Percentiles rank a stretch among this genome's conserved stretches.
Evolutionary conservation across 2,329 filamentous ascomycete genomes (phyloP).

Genomic region (Didymella exigua): DNA sequence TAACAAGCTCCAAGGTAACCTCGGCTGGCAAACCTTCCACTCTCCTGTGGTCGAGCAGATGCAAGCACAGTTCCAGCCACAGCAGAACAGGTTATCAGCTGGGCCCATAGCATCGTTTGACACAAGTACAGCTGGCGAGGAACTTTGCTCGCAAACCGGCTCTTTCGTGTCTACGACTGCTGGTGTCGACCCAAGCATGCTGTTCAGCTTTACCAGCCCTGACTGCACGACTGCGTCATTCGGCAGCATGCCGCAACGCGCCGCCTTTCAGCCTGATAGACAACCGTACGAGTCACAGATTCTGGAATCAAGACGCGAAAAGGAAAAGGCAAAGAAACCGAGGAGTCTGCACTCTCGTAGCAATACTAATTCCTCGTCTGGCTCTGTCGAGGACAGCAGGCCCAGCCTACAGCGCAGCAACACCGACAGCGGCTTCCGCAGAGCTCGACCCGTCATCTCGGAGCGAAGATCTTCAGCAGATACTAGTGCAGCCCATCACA

Average conservation of each 20-base stretch:
- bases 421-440: constrained; percentile 51
- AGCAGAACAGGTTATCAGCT: constrained; percentile 37
- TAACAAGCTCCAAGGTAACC: constrained; percentile 38
- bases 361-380: constrained; percentile 48
- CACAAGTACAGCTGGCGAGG: constrained; percentile 26
- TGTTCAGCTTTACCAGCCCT: constrained; percentile 50
- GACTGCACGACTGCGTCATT: constrained; percentile 38
- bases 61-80: constrained; percentile 43
- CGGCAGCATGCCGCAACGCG: constrained; percentile 32
- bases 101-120: constrained; percentile 33
- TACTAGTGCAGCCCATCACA: constrained; percentile 32
- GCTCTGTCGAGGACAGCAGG: constrained; percentile 39
- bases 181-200: constrained; percentile 56
- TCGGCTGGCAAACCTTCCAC: constrained; percentile 44
- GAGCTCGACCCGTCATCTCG: constrained; percentile 33
- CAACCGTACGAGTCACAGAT: constrained; percentile 50
- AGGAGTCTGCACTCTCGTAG: constrained; percentile 48
- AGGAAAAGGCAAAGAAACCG: constrained; percentile 37
- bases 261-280: constrained; percentile 24
- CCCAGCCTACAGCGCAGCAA: constrained; percentile 54
- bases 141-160: constrained; percentile 28
- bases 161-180: constrained; percentile 47
- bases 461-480: constrained; percentile 37
- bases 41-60: constrained; percentile 36
- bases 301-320: constrained; percentile 44